These are phyloP conservation scores for Pestalotiopsis sp. DNA, from an alignment of 2,329 filamentous ascomycete species.

Conservation along the genomic window DNA sequence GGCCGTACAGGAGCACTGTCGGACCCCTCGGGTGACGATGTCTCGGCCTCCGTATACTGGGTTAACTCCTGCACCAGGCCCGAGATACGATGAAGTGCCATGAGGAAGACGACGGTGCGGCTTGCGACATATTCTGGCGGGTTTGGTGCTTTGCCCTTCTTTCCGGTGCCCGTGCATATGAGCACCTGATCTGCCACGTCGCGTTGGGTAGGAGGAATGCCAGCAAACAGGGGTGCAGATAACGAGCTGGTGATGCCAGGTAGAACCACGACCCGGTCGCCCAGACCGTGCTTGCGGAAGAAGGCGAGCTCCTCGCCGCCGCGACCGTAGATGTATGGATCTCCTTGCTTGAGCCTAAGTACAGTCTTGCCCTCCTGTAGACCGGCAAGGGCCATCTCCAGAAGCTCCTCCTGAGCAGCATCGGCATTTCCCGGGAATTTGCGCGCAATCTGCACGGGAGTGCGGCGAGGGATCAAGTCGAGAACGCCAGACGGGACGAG, in stretches of 20 bases:
- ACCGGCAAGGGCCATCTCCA: conserved; percentile 75
- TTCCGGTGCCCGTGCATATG: conserved; percentile 93
- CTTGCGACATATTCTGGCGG: conserved; percentile 78
- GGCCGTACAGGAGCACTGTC: conserved; percentile 12
- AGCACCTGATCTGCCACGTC: conserved; percentile 90
- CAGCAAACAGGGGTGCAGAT: conserved; percentile 84
- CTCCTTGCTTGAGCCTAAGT: conserved; percentile 90
- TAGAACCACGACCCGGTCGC: conserved; percentile 68
- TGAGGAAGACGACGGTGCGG: conserved; percentile 89
- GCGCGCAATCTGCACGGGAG: conserved; percentile 86
- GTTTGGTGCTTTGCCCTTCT: conserved; percentile 81
- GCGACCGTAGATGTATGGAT: conserved; percentile 94
- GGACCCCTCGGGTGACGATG: conserved; percentile 30
- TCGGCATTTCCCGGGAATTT: conserved; percentile 99
- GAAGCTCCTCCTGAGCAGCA: conserved; percentile 85
- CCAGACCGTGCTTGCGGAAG: conserved; percentile 74
- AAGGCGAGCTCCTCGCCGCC: conserved; percentile 91
- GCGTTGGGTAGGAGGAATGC: conserved; percentile 85
- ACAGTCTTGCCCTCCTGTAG: conserved; percentile 72
- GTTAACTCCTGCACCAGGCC: conserved; percentile 76
- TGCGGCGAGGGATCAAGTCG: conserved; percentile 86
- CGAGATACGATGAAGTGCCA: conserved; percentile 86
- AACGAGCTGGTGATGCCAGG: conserved; percentile 91
- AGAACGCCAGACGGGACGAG: conserved; percentile 84
- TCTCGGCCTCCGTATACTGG: conserved; percentile 34